A percentile compares a stretch with the other conserved stretches of the same genome.
Conservation (phyloP, 2,329 filamentous ascomycete species). For the Fusarium euwallaceae region DNA sequence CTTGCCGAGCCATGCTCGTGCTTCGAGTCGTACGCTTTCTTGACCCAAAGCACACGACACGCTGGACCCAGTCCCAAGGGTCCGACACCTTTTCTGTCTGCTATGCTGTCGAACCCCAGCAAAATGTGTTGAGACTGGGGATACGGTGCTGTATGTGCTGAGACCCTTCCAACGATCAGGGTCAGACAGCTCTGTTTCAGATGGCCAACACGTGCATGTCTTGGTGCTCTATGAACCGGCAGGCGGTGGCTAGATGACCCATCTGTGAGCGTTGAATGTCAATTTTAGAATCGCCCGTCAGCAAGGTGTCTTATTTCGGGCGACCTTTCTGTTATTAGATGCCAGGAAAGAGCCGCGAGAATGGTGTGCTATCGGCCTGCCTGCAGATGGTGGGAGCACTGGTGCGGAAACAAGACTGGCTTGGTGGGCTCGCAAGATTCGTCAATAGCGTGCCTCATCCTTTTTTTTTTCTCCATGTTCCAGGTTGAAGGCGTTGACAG, state of each 20-base stretch:
- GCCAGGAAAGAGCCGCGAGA: not conserved
- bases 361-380: not conserved
- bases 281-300: slow-evolving; percentile 8
- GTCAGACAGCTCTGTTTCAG: slow-evolving; percentile 29
- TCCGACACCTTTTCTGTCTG: slow-evolving; percentile 8
- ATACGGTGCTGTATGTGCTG: slow-evolving; percentile 15
- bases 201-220: slow-evolving; percentile 36
- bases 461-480: not conserved
- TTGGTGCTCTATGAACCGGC: slow-evolving; percentile 11
- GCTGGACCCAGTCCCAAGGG: slow-evolving; percentile 12
- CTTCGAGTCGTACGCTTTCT: slow-evolving; percentile 20
- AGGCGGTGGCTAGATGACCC: not conserved
- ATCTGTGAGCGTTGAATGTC: slow-evolving; percentile 16
- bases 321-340: not conserved
- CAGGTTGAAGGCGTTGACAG: not conserved
- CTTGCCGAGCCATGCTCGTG: slow-evolving; percentile 31
- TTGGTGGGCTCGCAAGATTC: not conserved
- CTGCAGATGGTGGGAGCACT: not conserved
- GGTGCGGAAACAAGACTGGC: not conserved
- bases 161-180: slow-evolving; percentile 29
- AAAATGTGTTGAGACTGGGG: slow-evolving; percentile 16
- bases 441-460: not conserved
- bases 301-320: not conserved
- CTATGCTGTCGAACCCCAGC: slow-evolving; percentile 16
- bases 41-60: slow-evolving; percentile 14